Evolutionary conservation across 2,329 filamentous ascomycete species (phyloP), one percentile per base, ranked within the genome.

Genomic region (Penicillium psychrosexuale): DNA sequence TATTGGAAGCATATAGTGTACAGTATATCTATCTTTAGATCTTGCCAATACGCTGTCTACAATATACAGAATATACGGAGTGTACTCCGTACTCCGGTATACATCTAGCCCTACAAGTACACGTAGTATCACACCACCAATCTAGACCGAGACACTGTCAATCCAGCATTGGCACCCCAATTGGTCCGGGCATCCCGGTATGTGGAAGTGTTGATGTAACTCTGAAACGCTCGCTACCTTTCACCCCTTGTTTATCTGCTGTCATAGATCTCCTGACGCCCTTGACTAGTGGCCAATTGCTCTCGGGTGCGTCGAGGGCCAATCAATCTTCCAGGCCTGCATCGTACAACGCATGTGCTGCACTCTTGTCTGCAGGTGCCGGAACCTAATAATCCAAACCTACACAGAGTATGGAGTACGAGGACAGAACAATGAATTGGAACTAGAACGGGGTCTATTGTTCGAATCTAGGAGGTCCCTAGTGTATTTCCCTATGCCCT

Each of bases 131-230:
- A 36, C 27, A n/a, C 36, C 11, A 28, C n/a, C n/a, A 5, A 30
- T 43, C 42, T 31, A 37, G 45, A 27, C 47, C 28, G 7, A 48
- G 28, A 49, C 47, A 42, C 37, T 15, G 31, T 8, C 3, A 49
- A 36, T 24, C 39, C 3, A 51, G 17, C 39, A 51, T 51, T 36
- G 15, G 19, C 6, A 31, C 13, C 11, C 30, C 38, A 34, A 45
- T 51, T 51, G 48, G 48, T 3, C 28, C 19, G 38, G 38, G n/a
- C 12, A 19, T 15, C 37, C 45, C 44, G 51, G 51, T 53, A 53
- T 53, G 47, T 42, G 30, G 37, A 50, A 37, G 15, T 63, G 62
- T 57, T 30, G 40, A 64, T 64, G 62, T 64, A 63, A 65, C 62
- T 64, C 51, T 59, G 56, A 65, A 56, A 65, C 61, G 49, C 39